Evolutionary conservation across 768 basidiomycete species (phyloP).

Genomic region (Trametes cinnabarina): DNA sequence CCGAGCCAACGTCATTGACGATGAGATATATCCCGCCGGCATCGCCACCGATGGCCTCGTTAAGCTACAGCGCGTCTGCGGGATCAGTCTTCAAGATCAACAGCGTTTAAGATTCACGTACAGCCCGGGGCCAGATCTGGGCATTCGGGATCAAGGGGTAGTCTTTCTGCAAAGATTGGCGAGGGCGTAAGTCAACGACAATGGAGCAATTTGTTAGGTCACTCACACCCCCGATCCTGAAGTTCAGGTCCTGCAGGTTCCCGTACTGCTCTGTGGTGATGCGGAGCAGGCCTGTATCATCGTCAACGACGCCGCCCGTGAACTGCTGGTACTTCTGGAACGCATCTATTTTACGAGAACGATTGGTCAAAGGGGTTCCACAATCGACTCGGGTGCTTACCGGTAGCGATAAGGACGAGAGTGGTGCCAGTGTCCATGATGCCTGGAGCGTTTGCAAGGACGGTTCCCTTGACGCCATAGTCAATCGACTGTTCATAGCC

Average conservation of each 20-base stretch:
- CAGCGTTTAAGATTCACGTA: constrained; percentile 7
- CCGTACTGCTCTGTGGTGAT: constrained; percentile 29
- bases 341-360: constrained; percentile 21
- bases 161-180: constrained; percentile 17
- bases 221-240: constrained; percentile 16
- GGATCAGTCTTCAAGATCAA: neutral
- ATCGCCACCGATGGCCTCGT: constrained; percentile 29
- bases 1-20: constrained; percentile 28
- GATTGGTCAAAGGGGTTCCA: too few species aligned
- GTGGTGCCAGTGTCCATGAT: constrained; percentile 40
- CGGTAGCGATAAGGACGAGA: constrained; percentile 31
- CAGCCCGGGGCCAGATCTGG: constrained; percentile 40
- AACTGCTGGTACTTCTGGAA: constrained; percentile 26
- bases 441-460: constrained; percentile 29
- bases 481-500: constrained; percentile 30
- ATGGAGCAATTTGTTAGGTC: neutral
- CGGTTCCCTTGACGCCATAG: constrained; percentile 20
- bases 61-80: constrained; percentile 27
- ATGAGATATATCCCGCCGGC: constrained; percentile 30
- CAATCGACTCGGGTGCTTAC: too few species aligned
- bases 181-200: neutral
- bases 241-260: constrained; percentile 23
- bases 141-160: constrained; percentile 44
- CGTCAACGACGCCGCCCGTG: constrained; percentile 31
- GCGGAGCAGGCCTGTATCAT: constrained; percentile 20